Conservation (phyloP, 2,329 filamentous ascomycete species). For the Hysterium pulicare region DNA sequence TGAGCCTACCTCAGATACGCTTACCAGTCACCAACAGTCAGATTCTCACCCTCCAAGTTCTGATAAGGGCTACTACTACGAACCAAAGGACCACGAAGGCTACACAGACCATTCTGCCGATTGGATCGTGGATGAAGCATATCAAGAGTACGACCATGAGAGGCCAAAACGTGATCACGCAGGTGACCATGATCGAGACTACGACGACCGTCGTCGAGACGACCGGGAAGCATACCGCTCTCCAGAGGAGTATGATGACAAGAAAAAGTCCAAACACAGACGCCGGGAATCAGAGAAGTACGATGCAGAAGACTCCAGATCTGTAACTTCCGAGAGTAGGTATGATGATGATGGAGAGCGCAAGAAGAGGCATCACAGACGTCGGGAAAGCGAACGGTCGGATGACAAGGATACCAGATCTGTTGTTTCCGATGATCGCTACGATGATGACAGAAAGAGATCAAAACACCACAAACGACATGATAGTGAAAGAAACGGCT, state of each 20-base stretch:
- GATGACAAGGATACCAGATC: slow-evolving; percentile 43
- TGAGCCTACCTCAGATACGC: no score
- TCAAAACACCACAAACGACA: slow-evolving; percentile 31
- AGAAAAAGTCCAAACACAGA: slow-evolving; percentile 2
- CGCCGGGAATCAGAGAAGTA: slow-evolving; percentile 14
- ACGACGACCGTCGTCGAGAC: background rate
- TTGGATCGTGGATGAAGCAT: background rate
- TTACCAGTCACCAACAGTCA: no score
- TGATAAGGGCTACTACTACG: no score
- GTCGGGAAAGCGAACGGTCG: slow-evolving; percentile 26
- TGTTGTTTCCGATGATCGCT: slow-evolving; percentile 34
- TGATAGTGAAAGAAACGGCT: slow-evolving; percentile 31
- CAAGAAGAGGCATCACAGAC: slow-evolving; percentile 10
- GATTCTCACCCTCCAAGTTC: no score
- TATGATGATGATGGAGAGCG: slow-evolving; percentile 7
- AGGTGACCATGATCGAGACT: background rate
- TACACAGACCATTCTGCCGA: no score
- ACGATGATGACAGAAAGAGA: slow-evolving; percentile 33
- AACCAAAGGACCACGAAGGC: no score
- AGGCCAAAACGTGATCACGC: background rate
- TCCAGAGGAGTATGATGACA: slow-evolving; percentile 2
- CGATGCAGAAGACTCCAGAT: slow-evolving; percentile 15
- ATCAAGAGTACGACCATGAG: slow-evolving; percentile 7
- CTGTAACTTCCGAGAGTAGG: slow-evolving; percentile 9
- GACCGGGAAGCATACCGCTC: no score